Evolutionary conservation across 768 basidiomycete genomes (phyloP).

Genomic region (Coprinellus aureogranulatus): DNA sequence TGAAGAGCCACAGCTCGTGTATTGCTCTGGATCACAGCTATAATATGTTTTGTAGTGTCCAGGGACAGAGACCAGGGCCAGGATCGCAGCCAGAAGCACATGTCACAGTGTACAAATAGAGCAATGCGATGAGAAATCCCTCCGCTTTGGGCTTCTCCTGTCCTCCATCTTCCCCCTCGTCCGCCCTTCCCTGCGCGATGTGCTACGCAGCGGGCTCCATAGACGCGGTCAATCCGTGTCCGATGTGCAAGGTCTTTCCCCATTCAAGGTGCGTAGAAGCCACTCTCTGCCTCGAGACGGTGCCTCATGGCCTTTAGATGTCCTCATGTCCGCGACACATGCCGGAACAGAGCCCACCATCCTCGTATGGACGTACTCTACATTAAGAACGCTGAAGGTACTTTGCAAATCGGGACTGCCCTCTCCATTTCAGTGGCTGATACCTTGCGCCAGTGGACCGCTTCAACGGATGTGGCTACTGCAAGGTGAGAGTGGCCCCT

Average conservation of each 20-base stretch:
- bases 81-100: background rate
- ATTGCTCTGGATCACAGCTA: background rate
- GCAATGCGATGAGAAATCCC: background rate
- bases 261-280: constrained; percentile 50
- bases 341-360: constrained; percentile 70
- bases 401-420: constrained; percentile 19
- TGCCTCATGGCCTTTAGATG: constrained; percentile 49
- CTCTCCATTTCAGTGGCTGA: constrained; percentile 7
- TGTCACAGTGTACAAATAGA: constrained; percentile 7
- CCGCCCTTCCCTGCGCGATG: constrained; percentile 43
- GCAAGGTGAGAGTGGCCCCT: constrained; percentile 88
- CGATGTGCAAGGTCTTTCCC: constrained; percentile 84
- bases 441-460: constrained; percentile 52
- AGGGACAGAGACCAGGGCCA: background rate
- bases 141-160: constrained; percentile 5
- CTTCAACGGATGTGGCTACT: constrained; percentile 86
- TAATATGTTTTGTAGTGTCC: background rate
- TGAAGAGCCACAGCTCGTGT: background rate
- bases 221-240: constrained; percentile 68
- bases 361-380: constrained; percentile 76
- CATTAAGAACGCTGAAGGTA: constrained; percentile 87
- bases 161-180: constrained; percentile 21
- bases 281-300: constrained; percentile 8
- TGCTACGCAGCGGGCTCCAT: constrained; percentile 70
- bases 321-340: constrained; percentile 72